A percentile compares a stretch with the other conserved stretches of the same genome.
Evolutionary conservation across 352 stramenopile genomes (phyloP).

Genomic region (Pythium chondricola): DNA sequence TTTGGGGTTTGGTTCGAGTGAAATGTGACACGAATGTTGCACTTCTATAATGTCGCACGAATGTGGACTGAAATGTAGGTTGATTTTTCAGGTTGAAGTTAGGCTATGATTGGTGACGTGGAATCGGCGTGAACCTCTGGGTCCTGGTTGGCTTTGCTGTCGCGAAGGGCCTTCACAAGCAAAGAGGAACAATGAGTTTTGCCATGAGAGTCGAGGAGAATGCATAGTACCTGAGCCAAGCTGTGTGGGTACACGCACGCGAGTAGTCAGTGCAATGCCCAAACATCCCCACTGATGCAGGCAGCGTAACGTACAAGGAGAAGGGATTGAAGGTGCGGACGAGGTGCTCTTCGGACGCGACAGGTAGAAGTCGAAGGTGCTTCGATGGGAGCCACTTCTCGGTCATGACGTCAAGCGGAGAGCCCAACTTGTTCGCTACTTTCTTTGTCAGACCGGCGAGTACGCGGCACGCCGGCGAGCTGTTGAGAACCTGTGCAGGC

Average conservation of each 20-base stretch:
- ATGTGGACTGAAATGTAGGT: not conserved
- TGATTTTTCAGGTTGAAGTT: constrained; percentile 20
- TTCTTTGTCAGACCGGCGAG: constrained; percentile 80
- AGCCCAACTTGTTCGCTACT: constrained; percentile 73
- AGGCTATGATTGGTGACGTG: not conserved
- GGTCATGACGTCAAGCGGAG: constrained; percentile 78
- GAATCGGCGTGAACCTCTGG: no score
- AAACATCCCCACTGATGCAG: no score
- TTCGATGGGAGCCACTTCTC: constrained; percentile 64
- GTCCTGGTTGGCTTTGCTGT: no score
- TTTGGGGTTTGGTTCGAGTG: not conserved
- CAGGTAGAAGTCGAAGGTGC: constrained; percentile 8
- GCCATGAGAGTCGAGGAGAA: no score
- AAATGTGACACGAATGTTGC: constrained; percentile 21
- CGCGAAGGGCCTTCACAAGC: no score
- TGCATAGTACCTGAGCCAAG: constrained; percentile 8
- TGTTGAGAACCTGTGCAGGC: constrained; percentile 47
- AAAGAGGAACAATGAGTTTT: no score
- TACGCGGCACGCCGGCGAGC: constrained; percentile 66
- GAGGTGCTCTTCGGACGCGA: constrained; percentile 1
- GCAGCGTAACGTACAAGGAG: constrained; percentile 63
- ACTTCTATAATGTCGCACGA: not conserved
- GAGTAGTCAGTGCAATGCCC: not conserved
- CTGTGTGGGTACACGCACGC: not conserved
- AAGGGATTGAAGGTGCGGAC: constrained; percentile 68